Base-by-base conservation (phyloP, 306 rosid species). In the Sophora flavescens region DNA sequence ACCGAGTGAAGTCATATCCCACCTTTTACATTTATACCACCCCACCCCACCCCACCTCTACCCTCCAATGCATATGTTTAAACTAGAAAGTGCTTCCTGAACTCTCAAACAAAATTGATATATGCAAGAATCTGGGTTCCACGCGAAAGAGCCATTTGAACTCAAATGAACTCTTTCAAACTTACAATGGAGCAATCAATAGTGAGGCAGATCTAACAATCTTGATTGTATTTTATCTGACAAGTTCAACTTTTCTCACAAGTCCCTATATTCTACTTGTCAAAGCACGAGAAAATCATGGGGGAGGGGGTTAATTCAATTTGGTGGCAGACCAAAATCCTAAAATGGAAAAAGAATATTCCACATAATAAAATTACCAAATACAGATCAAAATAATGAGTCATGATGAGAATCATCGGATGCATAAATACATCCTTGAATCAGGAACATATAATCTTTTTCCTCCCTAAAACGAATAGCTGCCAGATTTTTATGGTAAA, bases 401-500 rank as follows among this genome's bases (percentile, higher is more conserved):
- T 22, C 33, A 16, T 2, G 11, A 60, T 6, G 26, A 78, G 47
- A 78, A 52, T 15, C 74, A 57, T 16, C 54, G 60, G 71, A 44
- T 22, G 45, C 38, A 54, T 16, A 15, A n/a, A 22, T 16, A 58
- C 51, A 52, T 68, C 72, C 52, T 58, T 47, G 39, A 41, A n/a
- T 2, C 28, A 77, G 56, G 47, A 66, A 22, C 6, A 35, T 15
- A 67, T 54, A 77, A 54, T 48, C 36, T 60, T 35, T 70, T 28
- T 17, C 41, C 22, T 13, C 69, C 53, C 66, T 62, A 15, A 56
- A 53, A 70, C 58, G 12, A 72, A 32, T 36, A 56, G 48, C 67
- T 39, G 44, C 41, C 59, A 58, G 41, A 72, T 63, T 54, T 70
- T 18, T 26, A 58, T 59, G 11, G 10, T 39, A 75, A 47, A 75